Evolutionary conservation across 2,329 filamentous ascomycete genomes (phyloP).

Genomic region (Madurella mycetomatis): DNA sequence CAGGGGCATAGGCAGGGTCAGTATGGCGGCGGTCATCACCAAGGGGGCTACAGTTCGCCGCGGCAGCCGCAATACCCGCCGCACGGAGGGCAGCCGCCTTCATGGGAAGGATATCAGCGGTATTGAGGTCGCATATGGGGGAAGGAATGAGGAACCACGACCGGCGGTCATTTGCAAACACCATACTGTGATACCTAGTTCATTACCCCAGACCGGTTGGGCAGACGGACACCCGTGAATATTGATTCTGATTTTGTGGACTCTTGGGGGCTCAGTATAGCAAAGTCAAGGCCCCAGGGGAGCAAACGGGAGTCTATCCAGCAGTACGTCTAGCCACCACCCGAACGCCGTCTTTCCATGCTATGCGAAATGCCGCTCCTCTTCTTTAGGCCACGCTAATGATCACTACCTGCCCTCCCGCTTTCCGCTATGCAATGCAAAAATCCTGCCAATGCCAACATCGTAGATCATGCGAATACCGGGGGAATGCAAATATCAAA

Average conservation of each 20-base stretch:
- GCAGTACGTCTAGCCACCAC: background rate
- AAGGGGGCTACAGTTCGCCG: slow-evolving; percentile 12
- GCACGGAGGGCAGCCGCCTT: slow-evolving; percentile 30
- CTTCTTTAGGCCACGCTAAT: background rate
- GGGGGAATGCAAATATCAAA: background rate
- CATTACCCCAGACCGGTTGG: background rate
- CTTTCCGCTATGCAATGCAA: background rate
- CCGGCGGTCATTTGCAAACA: background rate
- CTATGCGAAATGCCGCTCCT: background rate
- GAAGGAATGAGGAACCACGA: background rate
- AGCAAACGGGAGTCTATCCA: background rate
- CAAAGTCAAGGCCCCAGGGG: too few species aligned
- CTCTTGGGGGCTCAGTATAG: background rate
- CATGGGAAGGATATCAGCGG: slow-evolving; percentile 30
- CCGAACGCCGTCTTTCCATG: background rate
- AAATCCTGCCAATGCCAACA: background rate
- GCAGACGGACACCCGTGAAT: slow-evolving; percentile 1
- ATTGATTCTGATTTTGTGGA: background rate
- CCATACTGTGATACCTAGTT: background rate
- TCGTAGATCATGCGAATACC: background rate
- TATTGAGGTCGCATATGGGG: background rate
- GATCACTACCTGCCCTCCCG: background rate
- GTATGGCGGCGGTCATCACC: background rate
- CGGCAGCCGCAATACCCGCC: slow-evolving; percentile 33
- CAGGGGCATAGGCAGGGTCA: slow-evolving; percentile 12